phyloP scores from a whole-genome alignment of 2,329 filamentous ascomycete species.

The Aspergillus chevalieri region DNA sequence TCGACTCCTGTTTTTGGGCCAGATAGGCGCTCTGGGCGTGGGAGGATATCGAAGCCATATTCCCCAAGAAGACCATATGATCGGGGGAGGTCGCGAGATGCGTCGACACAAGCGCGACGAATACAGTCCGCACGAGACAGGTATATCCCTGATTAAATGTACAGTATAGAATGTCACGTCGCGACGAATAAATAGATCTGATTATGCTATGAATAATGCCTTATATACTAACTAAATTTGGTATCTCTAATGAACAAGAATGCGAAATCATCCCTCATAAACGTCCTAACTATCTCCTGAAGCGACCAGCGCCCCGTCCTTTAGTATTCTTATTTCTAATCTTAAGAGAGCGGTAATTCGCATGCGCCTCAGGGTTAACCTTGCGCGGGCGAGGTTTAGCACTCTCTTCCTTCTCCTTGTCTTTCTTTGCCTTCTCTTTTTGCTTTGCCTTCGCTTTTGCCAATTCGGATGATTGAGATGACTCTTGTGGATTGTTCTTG shows the following conservation, averaged over 20 bases:
- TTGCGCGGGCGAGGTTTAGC: conserved; percentile 24
- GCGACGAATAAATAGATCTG: neutral
- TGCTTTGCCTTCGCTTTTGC: conserved; percentile 9
- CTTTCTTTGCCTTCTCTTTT: conserved; percentile 17
- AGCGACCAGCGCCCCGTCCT: conserved; percentile 30
- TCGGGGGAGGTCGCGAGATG: conserved; percentile 10
- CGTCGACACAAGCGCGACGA: conserved; percentile 16
- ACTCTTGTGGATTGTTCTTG: conserved; percentile 10
- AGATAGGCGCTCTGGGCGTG: conserved; percentile 12
- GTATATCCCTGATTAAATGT: conserved; percentile 27
- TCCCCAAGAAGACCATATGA: conserved; percentile 8
- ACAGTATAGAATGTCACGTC: neutral
- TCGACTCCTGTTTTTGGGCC: conserved; percentile 18
- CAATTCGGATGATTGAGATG: conserved; percentile 9
- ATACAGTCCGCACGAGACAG: conserved; percentile 25
- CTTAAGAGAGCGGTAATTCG: conserved; percentile 45
- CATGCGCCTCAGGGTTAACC: conserved; percentile 42
- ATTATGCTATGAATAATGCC: conserved; percentile 4
- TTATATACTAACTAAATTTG: conserved; percentile 7
- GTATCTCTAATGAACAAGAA: conserved; percentile 12
- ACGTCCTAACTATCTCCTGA: conserved; percentile 24
- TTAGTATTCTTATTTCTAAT: conserved; percentile 36
- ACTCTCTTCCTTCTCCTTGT: conserved; percentile 16
- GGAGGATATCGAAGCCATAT: conserved; percentile 22
- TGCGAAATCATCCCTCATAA: conserved; percentile 15